Conservation (phyloP, 306 rosid genomes). For the Medicago ruthenica region DNA sequence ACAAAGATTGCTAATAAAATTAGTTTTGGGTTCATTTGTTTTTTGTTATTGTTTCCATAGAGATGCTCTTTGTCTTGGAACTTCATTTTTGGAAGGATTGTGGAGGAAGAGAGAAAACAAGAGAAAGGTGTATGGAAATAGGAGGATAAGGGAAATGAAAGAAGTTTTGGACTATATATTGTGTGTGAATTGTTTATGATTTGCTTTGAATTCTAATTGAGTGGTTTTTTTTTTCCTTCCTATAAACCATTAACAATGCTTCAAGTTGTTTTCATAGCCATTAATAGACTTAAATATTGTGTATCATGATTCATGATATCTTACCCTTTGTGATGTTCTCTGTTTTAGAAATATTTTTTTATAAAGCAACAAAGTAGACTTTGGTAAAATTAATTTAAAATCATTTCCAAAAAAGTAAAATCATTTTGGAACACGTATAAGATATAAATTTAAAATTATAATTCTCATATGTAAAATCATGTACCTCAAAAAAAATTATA, state of each 20-base stretch:
- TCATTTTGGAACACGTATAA: too few species aligned
- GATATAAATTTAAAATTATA: too few species aligned
- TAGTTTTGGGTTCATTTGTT: constrained; percentile 52
- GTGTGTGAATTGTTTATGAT: background rate
- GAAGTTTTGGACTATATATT: constrained; percentile 20
- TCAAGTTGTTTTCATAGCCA: too few species aligned
- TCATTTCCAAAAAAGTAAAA: too few species aligned
- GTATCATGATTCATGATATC: too few species aligned
- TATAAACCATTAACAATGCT: background rate
- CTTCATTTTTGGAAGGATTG: constrained; percentile 54
- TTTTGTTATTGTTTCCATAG: constrained; percentile 45
- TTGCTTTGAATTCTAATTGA: background rate
- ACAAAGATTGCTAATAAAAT: constrained; percentile 46
- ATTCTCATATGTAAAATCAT: too few species aligned
- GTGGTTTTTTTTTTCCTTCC: background rate
- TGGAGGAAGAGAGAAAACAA: constrained; percentile 33
- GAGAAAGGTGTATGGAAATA: constrained; percentile 12
- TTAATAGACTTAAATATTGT: too few species aligned
- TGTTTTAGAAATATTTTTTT: too few species aligned
- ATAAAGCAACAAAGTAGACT: too few species aligned
- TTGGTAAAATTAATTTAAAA: too few species aligned
- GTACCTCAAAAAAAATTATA: too few species aligned
- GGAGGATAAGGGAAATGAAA: background rate
- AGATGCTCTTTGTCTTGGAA: constrained; percentile 50
- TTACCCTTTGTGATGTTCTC: too few species aligned